These are phyloP conservation scores for Fusarium nodosum DNA, from an alignment of 2,329 filamentous ascomycete genomes.

Conservation along the genomic window DNA sequence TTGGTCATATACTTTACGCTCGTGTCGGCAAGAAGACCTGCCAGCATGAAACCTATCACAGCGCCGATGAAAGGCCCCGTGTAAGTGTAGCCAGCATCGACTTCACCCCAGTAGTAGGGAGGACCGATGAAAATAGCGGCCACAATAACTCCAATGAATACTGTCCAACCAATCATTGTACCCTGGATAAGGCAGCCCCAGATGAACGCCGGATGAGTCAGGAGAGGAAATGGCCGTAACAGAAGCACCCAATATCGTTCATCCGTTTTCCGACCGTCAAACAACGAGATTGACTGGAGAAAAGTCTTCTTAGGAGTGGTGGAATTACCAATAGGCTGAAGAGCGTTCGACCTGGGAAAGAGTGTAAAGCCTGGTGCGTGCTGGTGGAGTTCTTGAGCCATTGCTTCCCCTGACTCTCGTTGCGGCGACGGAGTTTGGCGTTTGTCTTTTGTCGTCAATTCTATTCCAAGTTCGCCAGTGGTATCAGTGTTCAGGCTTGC, in stretches of 20 bases:
- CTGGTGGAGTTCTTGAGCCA: conserved; percentile 4
- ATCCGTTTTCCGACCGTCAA: conserved; percentile 86
- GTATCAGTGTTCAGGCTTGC: conserved; percentile 78
- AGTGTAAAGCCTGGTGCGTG: conserved; percentile 48
- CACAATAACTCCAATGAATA: conserved; percentile 88
- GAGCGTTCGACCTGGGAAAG: conserved; percentile 52
- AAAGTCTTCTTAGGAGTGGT: conserved; percentile 69
- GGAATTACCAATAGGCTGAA: conserved; percentile 54
- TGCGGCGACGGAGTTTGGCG: conserved; percentile 20
- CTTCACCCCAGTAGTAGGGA: conserved; percentile 84
- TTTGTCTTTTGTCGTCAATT: conserved; percentile 31
- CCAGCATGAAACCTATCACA: conserved; percentile 80
- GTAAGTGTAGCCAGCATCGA: conserved; percentile 88
- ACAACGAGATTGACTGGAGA: conserved; percentile 72
- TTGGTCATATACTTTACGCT: conserved; percentile 78
- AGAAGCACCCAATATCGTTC: conserved; percentile 76
- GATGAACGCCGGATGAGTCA: conserved; percentile 86
- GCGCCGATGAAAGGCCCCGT: conserved; percentile 88
- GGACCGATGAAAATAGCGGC: conserved; percentile 85
- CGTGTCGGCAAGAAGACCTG: conserved; percentile 80
- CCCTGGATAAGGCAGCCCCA: conserved; percentile 88
- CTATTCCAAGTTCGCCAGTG: conserved; percentile 52
- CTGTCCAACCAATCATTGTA: conserved; percentile 93
- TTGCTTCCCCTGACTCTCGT: conserved; percentile 13
- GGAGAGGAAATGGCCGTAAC: conserved; percentile 83